Evolutionary conservation across 495 filamentous ascomycete species (phyloP).

Genomic region (Penicillium longicatenatum): DNA sequence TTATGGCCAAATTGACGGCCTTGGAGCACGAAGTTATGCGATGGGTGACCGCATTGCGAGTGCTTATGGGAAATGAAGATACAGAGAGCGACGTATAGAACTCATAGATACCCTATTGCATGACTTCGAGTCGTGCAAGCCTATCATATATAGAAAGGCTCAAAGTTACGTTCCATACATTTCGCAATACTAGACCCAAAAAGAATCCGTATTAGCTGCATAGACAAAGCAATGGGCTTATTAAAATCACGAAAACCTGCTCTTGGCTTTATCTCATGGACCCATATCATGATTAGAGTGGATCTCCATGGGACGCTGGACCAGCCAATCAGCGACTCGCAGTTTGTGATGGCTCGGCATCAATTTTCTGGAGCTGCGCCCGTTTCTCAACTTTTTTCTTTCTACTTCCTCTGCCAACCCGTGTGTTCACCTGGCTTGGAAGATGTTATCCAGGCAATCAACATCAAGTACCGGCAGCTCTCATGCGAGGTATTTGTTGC

Average conservation of each 20-base stretch:
- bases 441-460: slow-evolving; percentile 42
- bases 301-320: slow-evolving; percentile 1
- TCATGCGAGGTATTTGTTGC: slow-evolving; percentile 30
- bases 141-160: not conserved
- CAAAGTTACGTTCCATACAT: not conserved
- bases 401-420: slow-evolving; percentile 15
- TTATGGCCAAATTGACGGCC: slow-evolving; percentile 83
- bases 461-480: slow-evolving; percentile 33
- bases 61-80: slow-evolving; percentile 73
- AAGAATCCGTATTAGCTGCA: too few species aligned
- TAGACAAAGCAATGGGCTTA: too few species aligned
- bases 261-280: not conserved
- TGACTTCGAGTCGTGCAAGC: not conserved
- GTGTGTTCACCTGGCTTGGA: slow-evolving; percentile 11
- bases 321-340: slow-evolving; percentile 33
- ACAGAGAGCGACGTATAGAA: slow-evolving; percentile 38
- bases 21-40: slow-evolving; percentile 71
- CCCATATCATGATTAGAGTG: not conserved
- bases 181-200: too few species aligned
- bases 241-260: too few species aligned
- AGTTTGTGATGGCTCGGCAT: slow-evolving; percentile 41
- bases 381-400: slow-evolving; percentile 23
- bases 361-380: slow-evolving; percentile 32
- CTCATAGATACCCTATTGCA: slow-evolving; percentile 7
- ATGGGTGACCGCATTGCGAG: slow-evolving; percentile 69